phyloP scores from a whole-genome alignment of 2,329 filamentous ascomycete species.

The Stachybotrys elegans region DNA sequence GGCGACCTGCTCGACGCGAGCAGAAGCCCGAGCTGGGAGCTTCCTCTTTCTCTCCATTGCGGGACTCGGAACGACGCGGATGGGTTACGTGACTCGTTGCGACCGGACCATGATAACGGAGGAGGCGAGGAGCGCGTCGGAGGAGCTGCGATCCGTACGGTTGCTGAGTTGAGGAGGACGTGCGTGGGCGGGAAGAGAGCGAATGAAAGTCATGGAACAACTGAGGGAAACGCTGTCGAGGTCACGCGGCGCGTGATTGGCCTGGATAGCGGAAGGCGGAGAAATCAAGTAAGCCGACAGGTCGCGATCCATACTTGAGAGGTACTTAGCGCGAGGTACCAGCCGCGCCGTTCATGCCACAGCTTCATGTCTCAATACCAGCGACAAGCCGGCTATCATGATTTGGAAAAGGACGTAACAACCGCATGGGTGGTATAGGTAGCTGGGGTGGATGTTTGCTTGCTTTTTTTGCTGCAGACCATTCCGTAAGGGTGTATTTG shows the following conservation, averaged over 20 bases:
- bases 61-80: constrained; percentile 9
- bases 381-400: too few species aligned
- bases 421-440: too few species aligned
- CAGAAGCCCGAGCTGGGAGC: constrained; percentile 56
- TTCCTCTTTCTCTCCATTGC: constrained; percentile 63
- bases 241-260: constrained; percentile 9
- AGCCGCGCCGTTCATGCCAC: too few species aligned
- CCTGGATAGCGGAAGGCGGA: constrained; percentile 5
- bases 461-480: too few species aligned
- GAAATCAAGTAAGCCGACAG: neutral
- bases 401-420: too few species aligned
- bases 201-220: neutral
- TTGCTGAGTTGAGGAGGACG: neutral
- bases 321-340: too few species aligned
- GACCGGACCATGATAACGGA: constrained; percentile 24
- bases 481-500: too few species aligned
- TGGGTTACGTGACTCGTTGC: constrained; percentile 15
- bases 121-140: constrained; percentile 7
- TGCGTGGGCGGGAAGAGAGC: neutral
- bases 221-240: neutral
- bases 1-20: constrained; percentile 52
- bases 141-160: neutral
- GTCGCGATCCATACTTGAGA: too few species aligned
- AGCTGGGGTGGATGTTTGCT: too few species aligned
- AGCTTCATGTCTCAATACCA: too few species aligned